Conservation (phyloP, 2,329 filamentous ascomycete genomes). For the Epicoccum nigrum region DNA sequence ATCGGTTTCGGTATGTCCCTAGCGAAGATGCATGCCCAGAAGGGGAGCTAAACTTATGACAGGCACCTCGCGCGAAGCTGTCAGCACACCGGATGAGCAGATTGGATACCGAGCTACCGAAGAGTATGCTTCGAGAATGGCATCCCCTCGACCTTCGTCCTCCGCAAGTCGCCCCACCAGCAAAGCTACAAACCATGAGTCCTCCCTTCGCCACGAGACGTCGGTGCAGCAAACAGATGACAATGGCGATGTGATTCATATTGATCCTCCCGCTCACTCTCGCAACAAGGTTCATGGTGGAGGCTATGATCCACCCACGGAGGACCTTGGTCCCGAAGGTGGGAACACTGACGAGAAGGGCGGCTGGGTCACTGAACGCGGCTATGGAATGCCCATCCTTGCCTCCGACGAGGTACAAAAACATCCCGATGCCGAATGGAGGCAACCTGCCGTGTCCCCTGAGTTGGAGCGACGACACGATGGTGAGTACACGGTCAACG, state of each 20-base stretch:
- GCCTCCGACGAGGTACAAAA: conserved; percentile 87
- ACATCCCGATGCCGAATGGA: conserved; percentile 68
- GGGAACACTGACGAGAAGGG: conserved; percentile 55
- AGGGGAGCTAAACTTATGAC: conserved; percentile 48
- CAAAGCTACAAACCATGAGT: conserved; percentile 56
- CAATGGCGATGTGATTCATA: conserved; percentile 72
- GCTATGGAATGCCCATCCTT: conserved; percentile 78
- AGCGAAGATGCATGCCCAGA: conserved; percentile 48
- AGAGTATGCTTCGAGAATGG: conserved; percentile 78
- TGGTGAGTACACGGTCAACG: conserved; percentile 58
- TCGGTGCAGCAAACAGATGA: conserved; percentile 53
- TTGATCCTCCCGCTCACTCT: conserved; percentile 68
- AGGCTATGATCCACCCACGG: conserved; percentile 59
- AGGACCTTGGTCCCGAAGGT: conserved; percentile 57
- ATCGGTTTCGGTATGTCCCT: conserved; percentile 58
- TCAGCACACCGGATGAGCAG: conserved; percentile 85
- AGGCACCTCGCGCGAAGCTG: conserved; percentile 69
- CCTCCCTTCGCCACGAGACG: conserved; percentile 58
- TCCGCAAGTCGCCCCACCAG: conserved; percentile 54
- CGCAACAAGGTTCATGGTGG: conserved; percentile 53
- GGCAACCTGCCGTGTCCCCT: conserved; percentile 84
- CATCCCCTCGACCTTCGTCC: conserved; percentile 67
- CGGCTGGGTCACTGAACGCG: conserved; percentile 63
- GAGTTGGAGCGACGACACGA: conserved; percentile 62
- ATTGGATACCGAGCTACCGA: conserved; percentile 87